These are phyloP conservation scores for Pseudopediastrum boryanum DNA, from an alignment of 139 green algal genomes.

Conservation along the genomic window DNA sequence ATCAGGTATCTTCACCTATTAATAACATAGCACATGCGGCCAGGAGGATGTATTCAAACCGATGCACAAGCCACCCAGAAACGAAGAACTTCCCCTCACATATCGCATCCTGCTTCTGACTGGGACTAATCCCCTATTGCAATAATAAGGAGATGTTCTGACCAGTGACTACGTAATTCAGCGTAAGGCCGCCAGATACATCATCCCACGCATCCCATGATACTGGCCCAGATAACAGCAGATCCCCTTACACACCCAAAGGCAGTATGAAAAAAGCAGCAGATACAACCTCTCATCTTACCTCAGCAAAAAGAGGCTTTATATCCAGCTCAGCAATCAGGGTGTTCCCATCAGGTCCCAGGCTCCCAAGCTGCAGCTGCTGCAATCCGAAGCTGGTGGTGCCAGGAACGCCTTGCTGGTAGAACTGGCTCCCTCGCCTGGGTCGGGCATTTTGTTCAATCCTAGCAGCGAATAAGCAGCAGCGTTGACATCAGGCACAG, in stretches of 20 bases:
- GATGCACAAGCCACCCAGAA: no score
- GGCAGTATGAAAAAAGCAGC: neutral
- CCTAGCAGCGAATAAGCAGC: no score
- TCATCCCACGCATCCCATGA: neutral
- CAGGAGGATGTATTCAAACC: neutral
- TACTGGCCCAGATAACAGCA: neutral
- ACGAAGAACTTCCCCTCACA: no score
- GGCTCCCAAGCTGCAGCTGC: constrained; percentile 17
- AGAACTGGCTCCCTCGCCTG: no score
- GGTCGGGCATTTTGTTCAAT: no score
- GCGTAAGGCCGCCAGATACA: neutral
- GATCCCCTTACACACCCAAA: neutral
- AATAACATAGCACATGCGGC: neutral
- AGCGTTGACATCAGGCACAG: neutral
- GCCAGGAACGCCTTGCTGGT: neutral
- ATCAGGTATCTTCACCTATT: neutral
- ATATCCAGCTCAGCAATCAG: constrained; percentile 14
- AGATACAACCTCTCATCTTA: neutral
- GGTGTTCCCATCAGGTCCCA: constrained; percentile 12
- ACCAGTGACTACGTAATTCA: neutral
- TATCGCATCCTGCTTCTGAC: no score
- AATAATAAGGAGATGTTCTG: neutral
- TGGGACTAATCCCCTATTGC: neutral
- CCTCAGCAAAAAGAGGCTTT: neutral
- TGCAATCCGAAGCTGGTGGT: no score